Percentiles rank a stretch among this genome's conserved stretches.
These are phyloP conservation scores for Mariannaea sp. DNA, from an alignment of 2,329 filamentous ascomycete genomes.

Conservation along the genomic window DNA sequence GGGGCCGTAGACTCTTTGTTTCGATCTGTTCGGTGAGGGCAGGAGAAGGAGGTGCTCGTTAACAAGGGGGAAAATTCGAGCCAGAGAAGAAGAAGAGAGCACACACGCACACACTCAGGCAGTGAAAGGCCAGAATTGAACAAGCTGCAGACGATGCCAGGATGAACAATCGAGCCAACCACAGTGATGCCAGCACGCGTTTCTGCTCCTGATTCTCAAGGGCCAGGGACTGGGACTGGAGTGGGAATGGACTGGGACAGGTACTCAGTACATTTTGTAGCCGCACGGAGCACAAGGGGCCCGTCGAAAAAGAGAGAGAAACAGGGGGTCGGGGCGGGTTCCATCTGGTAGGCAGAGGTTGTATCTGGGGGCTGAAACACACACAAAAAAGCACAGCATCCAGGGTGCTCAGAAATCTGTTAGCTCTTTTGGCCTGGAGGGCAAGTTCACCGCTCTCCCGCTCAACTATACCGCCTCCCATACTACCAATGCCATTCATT, in stretches of 20 bases:
- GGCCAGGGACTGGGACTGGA: slow-evolving; percentile 29
- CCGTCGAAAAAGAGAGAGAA: slow-evolving; percentile 14
- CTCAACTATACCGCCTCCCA: slow-evolving; percentile 17
- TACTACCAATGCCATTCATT: slow-evolving; percentile 20
- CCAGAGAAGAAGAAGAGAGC: slow-evolving; percentile 24
- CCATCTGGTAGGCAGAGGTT: slow-evolving; percentile 15
- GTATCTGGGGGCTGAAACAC: slow-evolving; percentile 25
- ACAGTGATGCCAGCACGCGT: slow-evolving; percentile 42
- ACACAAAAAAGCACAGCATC: too few relatives aligned
- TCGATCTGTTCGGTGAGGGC: slow-evolving; percentile 18
- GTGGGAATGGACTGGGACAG: too few relatives aligned
- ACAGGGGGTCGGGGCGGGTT: slow-evolving; percentile 31
- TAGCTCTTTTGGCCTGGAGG: background rate
- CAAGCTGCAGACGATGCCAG: slow-evolving; percentile 24
- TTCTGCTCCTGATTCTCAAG: slow-evolving; percentile 41
- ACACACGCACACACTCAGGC: slow-evolving; percentile 25
- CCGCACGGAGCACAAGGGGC: slow-evolving; percentile 35
- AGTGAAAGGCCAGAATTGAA: slow-evolving; percentile 28
- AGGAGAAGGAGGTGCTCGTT: slow-evolving; percentile 24
- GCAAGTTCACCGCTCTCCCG: slow-evolving; percentile 15
- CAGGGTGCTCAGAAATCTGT: background rate
- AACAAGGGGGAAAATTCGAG: slow-evolving; percentile 30
- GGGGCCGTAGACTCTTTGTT: slow-evolving; percentile 24
- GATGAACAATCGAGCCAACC: slow-evolving; percentile 25
- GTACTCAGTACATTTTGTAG: background rate